Evolutionary conservation across 371 early-diverging fungal genomes (phyloP).

Genomic region (Entomophthora muscae): DNA sequence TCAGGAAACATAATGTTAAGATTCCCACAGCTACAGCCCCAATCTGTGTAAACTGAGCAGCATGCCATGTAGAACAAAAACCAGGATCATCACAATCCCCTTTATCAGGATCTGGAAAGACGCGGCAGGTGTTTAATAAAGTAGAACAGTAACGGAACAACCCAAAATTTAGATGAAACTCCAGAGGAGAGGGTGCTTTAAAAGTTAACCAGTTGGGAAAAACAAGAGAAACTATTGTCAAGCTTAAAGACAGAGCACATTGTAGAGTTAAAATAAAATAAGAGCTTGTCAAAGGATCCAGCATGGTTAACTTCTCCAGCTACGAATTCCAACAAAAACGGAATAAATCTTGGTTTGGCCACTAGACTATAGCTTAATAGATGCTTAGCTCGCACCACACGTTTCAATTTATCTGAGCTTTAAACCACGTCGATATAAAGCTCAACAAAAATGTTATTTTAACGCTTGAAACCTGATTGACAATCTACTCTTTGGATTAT

Average conservation of each 20-base stretch:
- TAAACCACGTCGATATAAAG: too few species aligned
- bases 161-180: slow-evolving; percentile 5
- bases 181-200: slow-evolving; percentile 1
- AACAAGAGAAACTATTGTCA: background rate
- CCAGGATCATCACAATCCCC: slow-evolving; percentile 13
- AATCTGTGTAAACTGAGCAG: slow-evolving; percentile 3
- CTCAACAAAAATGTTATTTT: too few species aligned
- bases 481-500: too few species aligned
- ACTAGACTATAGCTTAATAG: too few species aligned
- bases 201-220: slow-evolving; percentile 7
- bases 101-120: slow-evolving; percentile 10
- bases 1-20: slow-evolving; percentile 9
- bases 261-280: slow-evolving; percentile 1
- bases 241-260: background rate
- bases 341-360: too few species aligned
- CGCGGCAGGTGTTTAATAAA: slow-evolving; percentile 7
- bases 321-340: too few species aligned
- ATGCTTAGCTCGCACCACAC: too few species aligned
- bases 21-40: slow-evolving; percentile 7
- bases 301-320: too few species aligned
- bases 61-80: slow-evolving; percentile 12
- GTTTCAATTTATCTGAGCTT: too few species aligned
- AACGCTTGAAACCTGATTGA: too few species aligned
- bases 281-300: background rate
- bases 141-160: slow-evolving; percentile 6